Percentiles rank a stretch among this genome's conserved stretches.
These are phyloP conservation scores for Neofusicoccum umdonicola DNA, from an alignment of 2,329 filamentous ascomycete genomes.

Conservation along the genomic window DNA sequence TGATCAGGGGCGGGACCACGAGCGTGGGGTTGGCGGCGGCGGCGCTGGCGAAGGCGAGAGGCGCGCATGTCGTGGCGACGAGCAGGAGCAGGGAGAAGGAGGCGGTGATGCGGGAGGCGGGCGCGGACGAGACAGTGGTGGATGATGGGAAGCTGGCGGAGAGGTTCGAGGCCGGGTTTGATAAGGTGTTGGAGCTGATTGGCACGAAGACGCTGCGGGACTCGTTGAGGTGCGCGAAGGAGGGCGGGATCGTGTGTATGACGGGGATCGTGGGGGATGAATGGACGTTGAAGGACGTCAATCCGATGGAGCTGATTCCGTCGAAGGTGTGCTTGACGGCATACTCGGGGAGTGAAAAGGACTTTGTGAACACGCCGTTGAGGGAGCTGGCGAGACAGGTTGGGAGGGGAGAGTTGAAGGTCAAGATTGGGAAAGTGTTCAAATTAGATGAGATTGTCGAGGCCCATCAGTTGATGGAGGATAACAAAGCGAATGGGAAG, in stretches of 20 bases:
- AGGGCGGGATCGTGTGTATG: constrained; percentile 46
- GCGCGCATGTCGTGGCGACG: constrained; percentile 41
- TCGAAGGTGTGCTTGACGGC: constrained; percentile 40
- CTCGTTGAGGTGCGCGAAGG: constrained; percentile 41
- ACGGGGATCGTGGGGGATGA: constrained; percentile 47
- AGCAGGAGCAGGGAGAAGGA: constrained; percentile 32
- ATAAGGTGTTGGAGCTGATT: constrained; percentile 50
- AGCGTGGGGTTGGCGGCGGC: constrained; percentile 49
- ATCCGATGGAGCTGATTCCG: constrained; percentile 45
- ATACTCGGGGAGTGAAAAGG: constrained; percentile 36
- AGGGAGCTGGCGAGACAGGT: constrained; percentile 40
- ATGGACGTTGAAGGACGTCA: constrained; percentile 41
- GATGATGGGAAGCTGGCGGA: constrained; percentile 43
- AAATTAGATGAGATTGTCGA: constrained; percentile 46
- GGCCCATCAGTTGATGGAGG: constrained; percentile 47
- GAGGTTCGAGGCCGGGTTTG: constrained; percentile 36
- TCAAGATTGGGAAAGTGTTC: constrained; percentile 44
- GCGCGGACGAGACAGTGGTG: constrained; percentile 45
- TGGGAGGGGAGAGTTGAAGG: constrained; percentile 38
- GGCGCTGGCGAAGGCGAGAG: constrained; percentile 44
- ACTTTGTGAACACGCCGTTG: constrained; percentile 45
- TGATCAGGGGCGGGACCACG: constrained; percentile 52
- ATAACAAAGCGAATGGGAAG: constrained; percentile 45
- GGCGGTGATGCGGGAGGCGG: constrained; percentile 38
- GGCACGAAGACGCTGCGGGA: constrained; percentile 45